A percentile compares a stretch with the other conserved stretches of the same genome.
Conservation (phyloP, 2,329 filamentous ascomycete species). For the Cordyceps cicadae region DNA sequence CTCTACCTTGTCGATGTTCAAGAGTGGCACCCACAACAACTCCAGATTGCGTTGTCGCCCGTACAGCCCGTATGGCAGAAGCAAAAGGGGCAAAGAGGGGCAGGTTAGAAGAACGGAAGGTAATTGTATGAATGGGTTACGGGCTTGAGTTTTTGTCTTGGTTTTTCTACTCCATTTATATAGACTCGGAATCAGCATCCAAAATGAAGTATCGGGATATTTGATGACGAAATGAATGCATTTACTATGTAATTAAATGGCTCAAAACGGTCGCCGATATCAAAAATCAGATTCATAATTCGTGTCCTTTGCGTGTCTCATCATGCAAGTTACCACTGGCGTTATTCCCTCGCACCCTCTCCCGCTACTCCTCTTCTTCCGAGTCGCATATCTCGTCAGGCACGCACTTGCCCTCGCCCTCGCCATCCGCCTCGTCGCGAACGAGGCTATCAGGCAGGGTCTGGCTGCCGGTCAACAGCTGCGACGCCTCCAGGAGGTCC, state of each 20-base stretch:
- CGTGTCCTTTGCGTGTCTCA: background rate
- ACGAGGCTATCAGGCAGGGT: slow-evolving; percentile 42
- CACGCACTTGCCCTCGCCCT: background rate
- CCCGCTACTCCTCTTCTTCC: slow-evolving; percentile 22
- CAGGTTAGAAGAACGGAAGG: background rate
- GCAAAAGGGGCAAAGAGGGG: background rate
- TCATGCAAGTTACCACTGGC: background rate
- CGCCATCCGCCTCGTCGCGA: slow-evolving; percentile 22
- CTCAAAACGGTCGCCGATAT: background rate
- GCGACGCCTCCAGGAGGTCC: slow-evolving; percentile 25
- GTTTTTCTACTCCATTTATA: background rate
- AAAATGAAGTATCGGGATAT: slow-evolving; percentile 1
- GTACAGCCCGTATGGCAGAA: background rate
- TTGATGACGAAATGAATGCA: background rate
- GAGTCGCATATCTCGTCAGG: slow-evolving; percentile 23
- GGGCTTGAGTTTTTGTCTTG: background rate
- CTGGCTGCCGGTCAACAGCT: slow-evolving; percentile 44
- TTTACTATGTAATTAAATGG: background rate
- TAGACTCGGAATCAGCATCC: slow-evolving; percentile 8
- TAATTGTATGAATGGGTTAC: slow-evolving; percentile 1
- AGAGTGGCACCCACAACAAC: background rate
- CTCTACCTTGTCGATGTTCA: background rate
- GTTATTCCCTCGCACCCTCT: background rate
- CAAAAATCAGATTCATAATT: background rate
- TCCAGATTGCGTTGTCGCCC: background rate